Evolutionary conservation across 2,329 filamentous ascomycete species (phyloP).

Genomic region (Xylariaceae sp.): DNA sequence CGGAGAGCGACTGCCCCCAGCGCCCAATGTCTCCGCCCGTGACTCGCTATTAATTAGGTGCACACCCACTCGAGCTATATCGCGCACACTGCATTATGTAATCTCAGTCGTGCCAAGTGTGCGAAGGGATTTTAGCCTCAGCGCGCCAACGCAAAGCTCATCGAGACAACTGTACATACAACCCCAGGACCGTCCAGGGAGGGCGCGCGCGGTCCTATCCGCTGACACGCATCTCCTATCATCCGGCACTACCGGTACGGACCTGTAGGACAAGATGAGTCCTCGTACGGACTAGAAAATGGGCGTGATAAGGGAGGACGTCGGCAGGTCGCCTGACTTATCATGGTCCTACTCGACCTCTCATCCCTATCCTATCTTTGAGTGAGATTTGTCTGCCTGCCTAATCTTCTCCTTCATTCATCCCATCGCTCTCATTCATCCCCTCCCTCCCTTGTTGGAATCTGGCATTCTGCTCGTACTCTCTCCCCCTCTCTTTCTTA

Average conservation of each 20-base stretch:
- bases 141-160: background rate
- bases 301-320: background rate
- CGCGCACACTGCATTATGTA: background rate
- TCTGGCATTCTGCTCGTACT: background rate
- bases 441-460: too few relatives aligned
- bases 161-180: background rate
- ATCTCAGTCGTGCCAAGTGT: background rate
- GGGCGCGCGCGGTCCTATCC: background rate
- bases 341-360: background rate
- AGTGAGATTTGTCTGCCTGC: too few relatives aligned
- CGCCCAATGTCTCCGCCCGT: background rate
- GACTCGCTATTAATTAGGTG: background rate
- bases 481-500: background rate
- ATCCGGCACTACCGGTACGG: background rate
- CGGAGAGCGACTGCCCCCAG: background rate
- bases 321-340: background rate
- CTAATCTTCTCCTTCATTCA: too few relatives aligned
- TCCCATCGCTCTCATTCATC: too few relatives aligned
- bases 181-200: background rate
- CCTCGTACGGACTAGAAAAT: background rate
- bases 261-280: background rate
- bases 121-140: background rate
- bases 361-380: too few relatives aligned
- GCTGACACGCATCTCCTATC: background rate
- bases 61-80: too few relatives aligned